phyloP scores from a whole-genome alignment of 352 stramenopile genomes.

The Thalassiosira mediterranea region DNA sequence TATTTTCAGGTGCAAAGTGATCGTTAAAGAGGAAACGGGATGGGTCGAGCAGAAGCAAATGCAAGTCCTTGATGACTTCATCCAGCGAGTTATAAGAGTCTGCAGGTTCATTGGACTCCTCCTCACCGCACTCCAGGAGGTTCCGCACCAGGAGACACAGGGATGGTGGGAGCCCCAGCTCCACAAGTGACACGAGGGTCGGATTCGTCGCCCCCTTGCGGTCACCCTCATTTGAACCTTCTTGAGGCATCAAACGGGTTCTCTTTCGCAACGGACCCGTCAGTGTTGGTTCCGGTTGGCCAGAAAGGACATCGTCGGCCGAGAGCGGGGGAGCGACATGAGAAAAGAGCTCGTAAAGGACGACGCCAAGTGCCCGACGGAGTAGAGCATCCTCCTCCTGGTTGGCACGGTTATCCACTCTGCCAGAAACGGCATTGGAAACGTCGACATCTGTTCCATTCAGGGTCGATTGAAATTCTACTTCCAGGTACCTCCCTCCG shows the following conservation, averaged over 20 bases:
- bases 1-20: neutral
- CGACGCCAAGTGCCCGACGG: conserved; percentile 1
- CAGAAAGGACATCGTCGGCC: neutral
- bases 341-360: conserved; percentile 9
- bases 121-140: conserved; percentile 6
- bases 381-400: neutral
- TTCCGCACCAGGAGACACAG: conserved; percentile 6
- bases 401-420: neutral
- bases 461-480: conserved; percentile 6
- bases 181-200: neutral
- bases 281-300: neutral
- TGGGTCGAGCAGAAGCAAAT: conserved; percentile 19
- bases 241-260: neutral
- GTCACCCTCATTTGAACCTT: neutral
- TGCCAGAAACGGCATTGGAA: neutral
- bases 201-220: too few species aligned
- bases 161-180: conserved; percentile 3
- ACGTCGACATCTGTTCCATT: neutral
- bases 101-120: neutral
- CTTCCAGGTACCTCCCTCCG: conserved; percentile 20
- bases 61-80: conserved; percentile 7
- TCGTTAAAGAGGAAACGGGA: conserved; percentile 11
- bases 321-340: neutral
- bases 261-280: too few species aligned
- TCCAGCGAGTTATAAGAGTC: conserved; percentile 2